Conservation (phyloP, 148 eudicot species). For the Beta vulgaris region DNA sequence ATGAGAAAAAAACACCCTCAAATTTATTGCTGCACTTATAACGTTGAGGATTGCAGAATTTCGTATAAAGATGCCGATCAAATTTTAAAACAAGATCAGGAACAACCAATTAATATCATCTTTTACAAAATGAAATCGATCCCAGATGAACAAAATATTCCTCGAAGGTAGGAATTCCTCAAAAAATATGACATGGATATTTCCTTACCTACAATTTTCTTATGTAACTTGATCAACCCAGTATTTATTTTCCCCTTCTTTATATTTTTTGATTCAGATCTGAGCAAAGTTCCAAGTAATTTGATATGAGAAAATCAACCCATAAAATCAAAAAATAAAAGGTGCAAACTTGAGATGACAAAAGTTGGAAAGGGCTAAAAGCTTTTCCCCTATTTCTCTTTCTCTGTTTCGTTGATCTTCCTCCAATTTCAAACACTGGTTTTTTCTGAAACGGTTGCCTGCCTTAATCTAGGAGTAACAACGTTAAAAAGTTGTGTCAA, state of each 20-base stretch:
- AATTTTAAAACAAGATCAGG: background rate
- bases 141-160: background rate
- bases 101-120: background rate
- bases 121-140: background rate
- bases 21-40: background rate
- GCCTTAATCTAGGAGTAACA: too few species aligned
- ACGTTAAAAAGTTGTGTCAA: too few species aligned
- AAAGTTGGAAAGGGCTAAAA: too few species aligned
- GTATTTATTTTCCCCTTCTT: background rate
- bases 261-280: background rate
- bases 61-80: background rate
- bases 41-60: background rate
- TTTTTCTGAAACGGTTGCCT: too few species aligned
- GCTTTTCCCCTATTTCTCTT: too few species aligned
- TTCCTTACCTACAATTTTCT: background rate
- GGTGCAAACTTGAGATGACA: background rate
- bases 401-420: too few species aligned
- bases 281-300: background rate
- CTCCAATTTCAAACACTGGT: too few species aligned
- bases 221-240: conserved; percentile 2
- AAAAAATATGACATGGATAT: background rate
- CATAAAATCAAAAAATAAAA: too few species aligned
- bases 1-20: background rate
- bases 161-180: background rate
- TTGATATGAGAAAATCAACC: background rate